These are phyloP conservation scores for Acorus calamus DNA, from an alignment of 106 monocot species.

Conservation along the genomic window DNA sequence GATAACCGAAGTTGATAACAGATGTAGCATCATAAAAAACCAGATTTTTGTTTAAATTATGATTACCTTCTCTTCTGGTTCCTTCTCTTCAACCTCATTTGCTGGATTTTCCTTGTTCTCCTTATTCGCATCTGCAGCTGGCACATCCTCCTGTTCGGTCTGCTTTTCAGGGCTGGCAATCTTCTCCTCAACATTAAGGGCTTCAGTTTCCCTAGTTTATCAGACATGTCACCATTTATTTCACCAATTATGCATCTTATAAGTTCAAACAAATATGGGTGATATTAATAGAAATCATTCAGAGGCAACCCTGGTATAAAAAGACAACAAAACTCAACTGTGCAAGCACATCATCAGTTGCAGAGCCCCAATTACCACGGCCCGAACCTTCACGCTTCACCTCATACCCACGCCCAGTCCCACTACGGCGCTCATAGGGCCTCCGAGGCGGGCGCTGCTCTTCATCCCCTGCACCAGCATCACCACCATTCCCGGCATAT, in stretches of 20 bases:
- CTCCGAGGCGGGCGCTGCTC: slow-evolving; percentile 18
- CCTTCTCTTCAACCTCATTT: slow-evolving; percentile 35
- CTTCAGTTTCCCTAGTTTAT: slow-evolving; percentile 27
- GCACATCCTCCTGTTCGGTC: slow-evolving; percentile 12
- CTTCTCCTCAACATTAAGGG: slow-evolving; percentile 25
- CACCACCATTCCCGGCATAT: slow-evolving; percentile 35
- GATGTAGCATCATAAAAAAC: neutral
- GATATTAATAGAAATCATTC: neutral
- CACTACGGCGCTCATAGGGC: slow-evolving; percentile 31
- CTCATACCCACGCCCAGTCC: slow-evolving; percentile 29
- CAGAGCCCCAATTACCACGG: slow-evolving; percentile 36
- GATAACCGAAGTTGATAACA: too few relatives aligned
- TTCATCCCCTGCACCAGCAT: slow-evolving; percentile 16
- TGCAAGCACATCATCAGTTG: slow-evolving; percentile 21
- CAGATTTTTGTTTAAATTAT: neutral
- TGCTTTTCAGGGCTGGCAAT: slow-evolving; percentile 21
- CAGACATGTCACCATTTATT: neutral
- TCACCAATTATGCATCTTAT: neutral
- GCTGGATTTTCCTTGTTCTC: slow-evolving; percentile 17
- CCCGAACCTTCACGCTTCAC: slow-evolving; percentile 31
- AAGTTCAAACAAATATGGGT: neutral
- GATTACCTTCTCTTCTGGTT: slow-evolving; percentile 47
- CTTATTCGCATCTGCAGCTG: slow-evolving; percentile 20
- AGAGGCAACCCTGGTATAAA: neutral
- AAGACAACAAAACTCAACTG: slow-evolving; percentile 28